Evolutionary conservation across 176 grass and related monocot genomes (phyloP), one percentile per base, ranked within the genome.

Genomic region (Pontederia paniculata): DNA sequence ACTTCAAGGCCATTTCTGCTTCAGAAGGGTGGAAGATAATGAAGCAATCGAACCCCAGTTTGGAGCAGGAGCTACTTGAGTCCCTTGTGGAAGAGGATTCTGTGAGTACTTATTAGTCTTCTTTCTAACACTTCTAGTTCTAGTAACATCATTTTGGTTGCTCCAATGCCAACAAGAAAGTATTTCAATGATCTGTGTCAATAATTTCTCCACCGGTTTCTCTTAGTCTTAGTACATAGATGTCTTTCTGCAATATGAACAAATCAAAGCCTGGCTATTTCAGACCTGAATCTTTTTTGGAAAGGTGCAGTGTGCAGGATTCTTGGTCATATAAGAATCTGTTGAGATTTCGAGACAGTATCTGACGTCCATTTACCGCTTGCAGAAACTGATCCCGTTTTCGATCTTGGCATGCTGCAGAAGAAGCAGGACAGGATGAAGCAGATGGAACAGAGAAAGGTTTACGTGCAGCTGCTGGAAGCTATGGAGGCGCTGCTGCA

Each of bases 11-110:
- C 45, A 50, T 78, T 41, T 78, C 76, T 5, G 52, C 22, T 2
- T 57, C 76, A 2, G 76, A 78, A 21, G 76, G 68, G 21, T 78
- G 76, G 76, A 78, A 72, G 55, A 54, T 66, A 21, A 78, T 78
- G 76, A 72, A 50, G 50, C 22, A 60, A 54, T 44, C 60, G 7
- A 60, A 53, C 45, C 60, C 61, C 13, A 10, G 16, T 45, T 20
- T 73, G 42, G 68, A 78, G 25, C 68, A 67, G 69, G 69, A 72
- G 42, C 23, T 78, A 59, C 68, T 73, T 9, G 69, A 72, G 63
- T 42, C 60, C 60, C 76, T 78, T 60, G 68, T 78, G 48, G 68
- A 72, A 56, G 42, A 57, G 50, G 76, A 78, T 72, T 72, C 76
- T 23, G 76, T 78, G 54, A 60, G 68, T 66, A 21, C 57, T 57